Base-by-base conservation (phyloP, 306 rosid species). In the Begonia loranthoides region DNA sequence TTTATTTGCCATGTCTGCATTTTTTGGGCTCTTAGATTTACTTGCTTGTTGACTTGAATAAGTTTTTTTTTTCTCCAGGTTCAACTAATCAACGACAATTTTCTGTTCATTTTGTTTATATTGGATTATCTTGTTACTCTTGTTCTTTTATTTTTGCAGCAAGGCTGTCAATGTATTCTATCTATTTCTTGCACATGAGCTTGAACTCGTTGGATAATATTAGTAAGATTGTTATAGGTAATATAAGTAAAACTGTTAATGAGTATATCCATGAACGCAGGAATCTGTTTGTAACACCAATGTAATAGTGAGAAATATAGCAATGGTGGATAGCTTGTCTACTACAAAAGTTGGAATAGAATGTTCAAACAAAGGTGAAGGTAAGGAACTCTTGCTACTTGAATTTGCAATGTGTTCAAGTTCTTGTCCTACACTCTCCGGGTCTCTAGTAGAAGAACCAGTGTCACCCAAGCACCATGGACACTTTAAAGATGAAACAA, bases 331-430 rank as follows among this genome's bases (percentile, higher is more conserved):
- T 58, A 58, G 57, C 51, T 28, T 64, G 13, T 49, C 66, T 61
- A 22, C 52, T 17, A 11, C 56, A 22, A 62, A 54, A 43, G 47
- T 65, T 54, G 66, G 41, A 54, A 47, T 57, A 43, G 66, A 33
- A 50, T 10, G 49, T 49, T 51, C 19, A 17, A 57, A 66, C 45
- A 34, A 52, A 1, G 62, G 54, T 52, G 63, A n/a, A 39, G 60
- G 51, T 39, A 19, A 64, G 28, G 55, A 55, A 11, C 82, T 76
- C 33, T 51, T 70, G 51, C 17, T 33, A 54, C 50, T 67, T 57
- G 70, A 28, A 47, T 17, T 22, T 59, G 62, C 70, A 1, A 55
- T 51, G 52, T 54, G 62, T 51, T 54, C 70, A 9, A 56, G 56
- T 45, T 19, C 52, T 61, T 56, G 55, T 13, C 39, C 17, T 12